These are phyloP conservation scores for Candolleomyces aberdarensis DNA, from an alignment of 768 basidiomycete species.

Conservation along the genomic window DNA sequence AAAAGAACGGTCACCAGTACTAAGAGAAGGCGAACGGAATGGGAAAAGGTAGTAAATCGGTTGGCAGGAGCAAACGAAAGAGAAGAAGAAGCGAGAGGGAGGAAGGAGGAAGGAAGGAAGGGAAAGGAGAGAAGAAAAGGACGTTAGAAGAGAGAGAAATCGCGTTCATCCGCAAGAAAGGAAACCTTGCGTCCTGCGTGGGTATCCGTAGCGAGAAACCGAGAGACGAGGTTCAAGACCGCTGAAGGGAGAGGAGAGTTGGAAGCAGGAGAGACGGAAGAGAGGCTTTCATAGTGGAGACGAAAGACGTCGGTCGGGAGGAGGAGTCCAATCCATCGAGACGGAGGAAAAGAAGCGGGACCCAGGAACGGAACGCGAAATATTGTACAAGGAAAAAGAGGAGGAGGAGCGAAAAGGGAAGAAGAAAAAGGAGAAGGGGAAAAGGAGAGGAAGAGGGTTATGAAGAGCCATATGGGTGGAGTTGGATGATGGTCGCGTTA, in stretches of 20 bases:
- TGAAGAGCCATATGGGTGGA: background rate
- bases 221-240: background rate
- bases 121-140: background rate
- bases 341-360: background rate
- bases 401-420: background rate
- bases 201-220: background rate
- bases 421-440: background rate
- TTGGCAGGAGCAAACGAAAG: background rate
- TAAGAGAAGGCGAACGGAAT: no score
- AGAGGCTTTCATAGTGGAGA: background rate
- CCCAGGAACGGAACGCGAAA: background rate
- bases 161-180: background rate
- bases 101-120: background rate
- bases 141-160: background rate
- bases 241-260: background rate
- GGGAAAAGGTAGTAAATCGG: no score
- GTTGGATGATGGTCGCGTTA: background rate
- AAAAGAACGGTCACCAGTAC: no score
- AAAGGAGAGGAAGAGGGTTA: background rate
- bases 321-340: background rate
- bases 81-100: background rate
- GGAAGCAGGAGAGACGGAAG: background rate
- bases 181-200: background rate
- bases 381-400: background rate
- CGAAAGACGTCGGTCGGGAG: background rate